These are phyloP conservation scores for Metschnikowia chrysomelidarum DNA, from an alignment of 805 yeast genomes.

Conservation along the genomic window DNA sequence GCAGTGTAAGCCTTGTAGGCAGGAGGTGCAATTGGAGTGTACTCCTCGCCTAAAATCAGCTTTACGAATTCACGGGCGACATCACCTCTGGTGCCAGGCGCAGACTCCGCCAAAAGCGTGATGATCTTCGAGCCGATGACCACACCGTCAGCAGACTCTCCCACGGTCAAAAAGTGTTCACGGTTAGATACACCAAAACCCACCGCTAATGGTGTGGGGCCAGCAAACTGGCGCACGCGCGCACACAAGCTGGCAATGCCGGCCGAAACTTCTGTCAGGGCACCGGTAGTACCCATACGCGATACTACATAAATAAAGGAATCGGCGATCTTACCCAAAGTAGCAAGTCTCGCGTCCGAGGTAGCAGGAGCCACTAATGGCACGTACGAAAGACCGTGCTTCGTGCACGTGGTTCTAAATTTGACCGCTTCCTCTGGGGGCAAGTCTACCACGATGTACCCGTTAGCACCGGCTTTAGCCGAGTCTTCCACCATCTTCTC, in stretches of 20 bases:
- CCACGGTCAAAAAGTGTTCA: slow-evolving; percentile 82
- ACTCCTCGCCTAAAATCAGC: slow-evolving; percentile 63
- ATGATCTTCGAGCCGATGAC: slow-evolving; percentile 91
- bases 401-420: slow-evolving; percentile 70
- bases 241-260: slow-evolving; percentile 67
- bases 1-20: slow-evolving; percentile 19
- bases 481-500: slow-evolving; percentile 74
- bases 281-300: slow-evolving; percentile 98
- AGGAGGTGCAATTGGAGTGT: slow-evolving; percentile 27
- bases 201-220: slow-evolving; percentile 72
- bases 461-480: slow-evolving; percentile 89
- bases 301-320: slow-evolving; percentile 96
- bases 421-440: slow-evolving; percentile 97
- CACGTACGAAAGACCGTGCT: slow-evolving; percentile 73
- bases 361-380: slow-evolving; percentile 98
- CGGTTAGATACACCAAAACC: slow-evolving; percentile 97
- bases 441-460: slow-evolving; percentile 89
- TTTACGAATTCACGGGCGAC: slow-evolving; percentile 66
- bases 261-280: slow-evolving; percentile 58
- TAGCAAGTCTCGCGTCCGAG: slow-evolving; percentile 78
- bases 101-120: slow-evolving; percentile 63
- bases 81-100: slow-evolving; percentile 56
- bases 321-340: slow-evolving; percentile 84
- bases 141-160: slow-evolving; percentile 86
- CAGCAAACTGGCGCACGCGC: slow-evolving; percentile 73